These are phyloP conservation scores for Fusarium domesticum DNA, from an alignment of 2,329 filamentous ascomycete genomes.

Conservation along the genomic window DNA sequence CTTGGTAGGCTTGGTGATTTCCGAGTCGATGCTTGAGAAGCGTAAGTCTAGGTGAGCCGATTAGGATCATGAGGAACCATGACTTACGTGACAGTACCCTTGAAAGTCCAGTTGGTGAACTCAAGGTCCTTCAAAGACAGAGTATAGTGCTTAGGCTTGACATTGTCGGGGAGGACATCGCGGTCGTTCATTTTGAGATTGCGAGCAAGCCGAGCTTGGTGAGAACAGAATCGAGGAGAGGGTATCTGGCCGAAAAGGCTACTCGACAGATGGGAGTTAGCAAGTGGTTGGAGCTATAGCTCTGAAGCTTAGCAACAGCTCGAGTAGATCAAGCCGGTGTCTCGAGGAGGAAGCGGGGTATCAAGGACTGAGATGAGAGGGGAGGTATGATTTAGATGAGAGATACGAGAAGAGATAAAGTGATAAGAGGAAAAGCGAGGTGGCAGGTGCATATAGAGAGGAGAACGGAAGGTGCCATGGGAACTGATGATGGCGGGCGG, in stretches of 20 bases:
- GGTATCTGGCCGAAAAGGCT: slow-evolving; percentile 27
- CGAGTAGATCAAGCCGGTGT: slow-evolving; percentile 1
- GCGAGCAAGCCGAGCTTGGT: slow-evolving; percentile 35
- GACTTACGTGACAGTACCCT: slow-evolving; percentile 68
- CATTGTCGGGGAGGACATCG: slow-evolving; percentile 59
- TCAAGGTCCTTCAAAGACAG: slow-evolving; percentile 80
- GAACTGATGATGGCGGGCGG: slow-evolving; percentile 17
- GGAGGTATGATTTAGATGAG: slow-evolving; percentile 1
- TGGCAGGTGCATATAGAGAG: not conserved
- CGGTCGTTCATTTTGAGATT: slow-evolving; percentile 53
- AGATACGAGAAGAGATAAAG: slow-evolving; percentile 3
- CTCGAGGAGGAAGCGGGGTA: slow-evolving; percentile 6
- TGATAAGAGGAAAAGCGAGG: slow-evolving; percentile 1
- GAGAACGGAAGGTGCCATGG: slow-evolving; percentile 9
- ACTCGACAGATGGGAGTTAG: slow-evolving; percentile 10
- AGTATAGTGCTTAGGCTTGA: slow-evolving; percentile 83
- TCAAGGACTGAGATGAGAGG: slow-evolving; percentile 1
- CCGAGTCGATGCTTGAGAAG: slow-evolving; percentile 63
- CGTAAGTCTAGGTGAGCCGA: slow-evolving; percentile 10
- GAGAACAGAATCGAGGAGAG: slow-evolving; percentile 35
- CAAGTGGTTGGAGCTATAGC: slow-evolving; percentile 19
- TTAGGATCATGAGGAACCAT: slow-evolving; percentile 6
- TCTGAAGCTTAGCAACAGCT: slow-evolving; percentile 16
- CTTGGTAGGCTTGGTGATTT: slow-evolving; percentile 68
- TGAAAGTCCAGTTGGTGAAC: slow-evolving; percentile 71